phyloP scores from a whole-genome alignment of 2,329 filamentous ascomycete species.

The Trichoderma atrobrunneum region DNA sequence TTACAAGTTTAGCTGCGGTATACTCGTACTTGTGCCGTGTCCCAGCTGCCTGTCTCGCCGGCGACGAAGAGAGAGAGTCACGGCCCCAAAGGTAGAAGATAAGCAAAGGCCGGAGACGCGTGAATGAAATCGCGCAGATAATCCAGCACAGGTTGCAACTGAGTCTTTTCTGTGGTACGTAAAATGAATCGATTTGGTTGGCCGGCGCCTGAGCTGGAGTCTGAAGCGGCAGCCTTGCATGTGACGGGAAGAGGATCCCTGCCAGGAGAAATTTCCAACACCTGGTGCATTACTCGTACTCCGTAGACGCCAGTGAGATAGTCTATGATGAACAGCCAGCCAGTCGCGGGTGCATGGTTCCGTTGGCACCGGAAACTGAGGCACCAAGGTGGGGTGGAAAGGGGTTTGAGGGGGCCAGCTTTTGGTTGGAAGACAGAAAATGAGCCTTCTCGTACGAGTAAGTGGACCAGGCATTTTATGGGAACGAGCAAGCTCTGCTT shows the following conservation, averaged over 20 bases:
- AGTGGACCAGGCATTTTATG: neutral
- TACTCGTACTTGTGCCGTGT: neutral
- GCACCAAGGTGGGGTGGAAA: constrained; percentile 15
- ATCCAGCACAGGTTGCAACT: neutral
- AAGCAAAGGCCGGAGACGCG: neutral
- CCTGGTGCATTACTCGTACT: constrained; percentile 15
- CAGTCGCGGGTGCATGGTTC: neutral
- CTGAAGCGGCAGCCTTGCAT: constrained; percentile 14
- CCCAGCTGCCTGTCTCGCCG: neutral
- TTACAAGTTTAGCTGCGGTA: neutral
- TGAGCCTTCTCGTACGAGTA: constrained; percentile 1
- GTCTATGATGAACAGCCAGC: neutral
- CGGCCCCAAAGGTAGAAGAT: too few species aligned
- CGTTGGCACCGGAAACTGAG: constrained; percentile 13
- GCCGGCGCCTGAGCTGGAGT: neutral
- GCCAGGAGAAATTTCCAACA: constrained; percentile 9
- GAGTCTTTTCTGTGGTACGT: neutral
- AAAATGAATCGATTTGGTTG: constrained; percentile 13
- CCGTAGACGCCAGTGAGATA: neutral
- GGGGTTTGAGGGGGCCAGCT: constrained; percentile 9
- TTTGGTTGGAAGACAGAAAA: neutral
- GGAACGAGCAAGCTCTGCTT: neutral
- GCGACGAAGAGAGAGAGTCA: neutral
- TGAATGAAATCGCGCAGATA: neutral
- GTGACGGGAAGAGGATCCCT: constrained; percentile 13